Evolutionary conservation across 495 filamentous ascomycete species (phyloP), one percentile per base, ranked within the genome.

Genomic region (Penicillium nucicola): DNA sequence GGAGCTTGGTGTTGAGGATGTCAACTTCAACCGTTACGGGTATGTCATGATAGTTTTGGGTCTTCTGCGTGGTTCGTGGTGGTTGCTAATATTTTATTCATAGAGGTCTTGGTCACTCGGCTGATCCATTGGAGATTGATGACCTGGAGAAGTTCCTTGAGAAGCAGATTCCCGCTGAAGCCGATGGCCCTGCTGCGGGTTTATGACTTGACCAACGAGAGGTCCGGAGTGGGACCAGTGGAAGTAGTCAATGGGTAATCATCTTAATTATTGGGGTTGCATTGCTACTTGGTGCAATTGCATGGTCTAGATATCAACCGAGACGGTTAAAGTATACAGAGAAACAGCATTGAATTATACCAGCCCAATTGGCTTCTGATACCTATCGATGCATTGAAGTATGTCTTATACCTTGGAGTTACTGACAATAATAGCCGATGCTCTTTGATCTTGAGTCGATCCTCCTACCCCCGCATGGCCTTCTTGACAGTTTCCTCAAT

Each of bases 131-230:
- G 50, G 92, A 97, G 73, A 85, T 97, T 48, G 79, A 90, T 50
- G 86, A 96, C 56, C 69, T 97, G 30, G 90, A 96, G 71, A 72
- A 70, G 18, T 97, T 88, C 73, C 57, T 97, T 33, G 71, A 74
- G 15, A 72, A 82, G 56, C 69, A 70, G 15, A 68, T 96, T 38
- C 85, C 88, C 54, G 20, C 77, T 57, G 53, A 89, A 64, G 53
- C 82, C 75, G 54, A 81, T 77, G 15, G 77, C 67, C 20, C 51
- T 18, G 25, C 75, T 70, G 47, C 85, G 74, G 56, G 79, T 48
- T 50, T 72, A 71, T 72, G 83, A 74, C 65, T 73, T 53, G 62
- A 57, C 42, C 54, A 56, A 8, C 5, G 5, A 28, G 22, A 7
- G 48, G n/a, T 31, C 14, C 48, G 23, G 22, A 15, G 28, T 30